Evolutionary conservation across 345 rosid genomes (phyloP), one percentile per base, ranked within the genome.

Genomic region (Orychophragmus violaceus): DNA sequence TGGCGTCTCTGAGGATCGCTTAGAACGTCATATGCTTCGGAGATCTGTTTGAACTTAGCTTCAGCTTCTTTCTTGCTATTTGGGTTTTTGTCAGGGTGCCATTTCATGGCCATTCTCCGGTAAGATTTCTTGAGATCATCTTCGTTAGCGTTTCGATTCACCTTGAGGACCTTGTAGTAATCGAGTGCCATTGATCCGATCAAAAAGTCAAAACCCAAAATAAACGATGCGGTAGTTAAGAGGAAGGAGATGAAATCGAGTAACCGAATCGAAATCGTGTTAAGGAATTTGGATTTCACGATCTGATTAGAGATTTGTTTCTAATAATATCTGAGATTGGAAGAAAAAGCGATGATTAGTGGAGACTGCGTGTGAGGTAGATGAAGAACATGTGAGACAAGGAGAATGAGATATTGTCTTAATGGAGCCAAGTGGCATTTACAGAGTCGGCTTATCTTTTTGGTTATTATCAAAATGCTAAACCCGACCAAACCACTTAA

Each of bases 71-170:
- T 77, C 75, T 85, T 84, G 71, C 75, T 79, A 19, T 64, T 59
- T 1, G 84, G 95, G 69, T 91, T 91, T 83, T 91, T 91, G 80
- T 91, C 97, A 2, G 97, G 97, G 49, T 91, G 98, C 88, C 91
- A 91, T 71, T 67, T 88, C 95, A 87, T 91, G 9, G 96, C 98
- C 37, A 88, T 79, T 57, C 87, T 74, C 53, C 80, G 80, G 86
- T 84, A 93, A 4, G 97, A 83, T 76, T 72, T 85, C 58, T 80
- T 85, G 11, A 93, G 81, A 70, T 93, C 98, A 2, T 93, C 96
- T 8, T 90, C 97, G 23, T 74, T 82, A 1, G 91, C 91, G 72
- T 61, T 67, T 61, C 78, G 82, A 66, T 70, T 74, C 71, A 93
- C 90, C 46, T 81, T 81, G 22, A 93, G 84, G 13, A 93, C 58